Evolutionary conservation across 169 alveolate species (phyloP).

Genomic region (Plasmodium relictum): DNA sequence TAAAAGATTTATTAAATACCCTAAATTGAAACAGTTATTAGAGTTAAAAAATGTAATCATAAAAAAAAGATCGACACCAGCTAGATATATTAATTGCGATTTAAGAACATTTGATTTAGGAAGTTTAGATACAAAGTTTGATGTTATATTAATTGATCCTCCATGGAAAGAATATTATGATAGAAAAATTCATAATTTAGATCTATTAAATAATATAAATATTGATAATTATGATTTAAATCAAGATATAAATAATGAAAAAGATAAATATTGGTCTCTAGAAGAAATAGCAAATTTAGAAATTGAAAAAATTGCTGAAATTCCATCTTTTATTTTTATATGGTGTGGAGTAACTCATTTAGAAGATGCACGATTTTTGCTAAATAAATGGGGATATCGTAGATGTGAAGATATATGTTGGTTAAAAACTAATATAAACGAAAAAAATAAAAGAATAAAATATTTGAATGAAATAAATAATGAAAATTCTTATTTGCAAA

Average conservation of each 20-base stretch:
- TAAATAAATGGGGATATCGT: slow-evolving; percentile 94
- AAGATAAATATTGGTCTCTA: slow-evolving; percentile 79
- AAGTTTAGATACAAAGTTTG: slow-evolving; percentile 89
- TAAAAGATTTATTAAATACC: slow-evolving; percentile 89
- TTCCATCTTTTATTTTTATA: slow-evolving; percentile 91
- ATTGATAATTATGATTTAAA: slow-evolving; percentile 62
- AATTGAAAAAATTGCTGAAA: slow-evolving; percentile 91
- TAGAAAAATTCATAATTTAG: slow-evolving; percentile 70
- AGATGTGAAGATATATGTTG: slow-evolving; percentile 96
- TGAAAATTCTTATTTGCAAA: slow-evolving; percentile 84
- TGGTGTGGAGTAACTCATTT: slow-evolving; percentile 93
- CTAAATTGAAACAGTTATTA: slow-evolving; percentile 91
- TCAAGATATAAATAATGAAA: slow-evolving; percentile 58
- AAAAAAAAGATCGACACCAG: slow-evolving; percentile 91
- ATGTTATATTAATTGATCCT: slow-evolving; percentile 94
- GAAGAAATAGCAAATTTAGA: slow-evolving; percentile 85
- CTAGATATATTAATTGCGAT: slow-evolving; percentile 90
- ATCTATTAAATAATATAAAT: slow-evolving; percentile 49
- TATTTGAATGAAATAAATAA: slow-evolving; percentile 75
- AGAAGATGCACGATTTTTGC: slow-evolving; percentile 87
- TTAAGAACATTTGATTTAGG: slow-evolving; percentile 88
- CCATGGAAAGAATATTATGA: slow-evolving; percentile 91
- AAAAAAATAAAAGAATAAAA: slow-evolving; percentile 79
- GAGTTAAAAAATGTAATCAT: slow-evolving; percentile 90
- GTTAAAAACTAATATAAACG: slow-evolving; percentile 91